Base-by-base conservation (phyloP, 1,139 yeast species). In the Lodderomyces theae region DNA sequence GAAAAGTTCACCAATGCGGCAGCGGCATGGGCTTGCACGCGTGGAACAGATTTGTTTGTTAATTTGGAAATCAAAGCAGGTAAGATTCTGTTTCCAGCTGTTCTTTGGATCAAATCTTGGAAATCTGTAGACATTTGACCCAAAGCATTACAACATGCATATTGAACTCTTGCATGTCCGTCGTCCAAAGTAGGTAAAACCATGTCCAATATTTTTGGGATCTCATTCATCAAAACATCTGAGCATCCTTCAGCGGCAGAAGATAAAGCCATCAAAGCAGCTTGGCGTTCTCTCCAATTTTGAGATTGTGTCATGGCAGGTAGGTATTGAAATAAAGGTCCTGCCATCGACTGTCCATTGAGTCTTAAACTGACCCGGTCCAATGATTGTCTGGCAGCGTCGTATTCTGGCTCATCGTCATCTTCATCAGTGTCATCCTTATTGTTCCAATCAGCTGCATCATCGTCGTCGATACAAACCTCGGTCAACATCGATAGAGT, bases 111-210 rank as follows among this genome's bases (percentile, higher is more conserved):
- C 17, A 77, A 73, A 52, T 87, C 95, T 5, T 97, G 92, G 65
- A 92, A 90, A 65, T 92, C 98, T 0, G 98, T 92, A n/a, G 96
- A 87, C 68, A 94, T 86, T 69, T 92, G 98, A 38, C 98, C 98
- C 50, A 92, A 70, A 0, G 97, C 96, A 60, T 92, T 92, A 68
- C 97, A 92, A 48, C 96, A 86, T 29, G 97, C 96, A 70, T 90
- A 92, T 59, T 92, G 97, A 37, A 94, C 98, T 61, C 98, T 79
- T 49, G 96, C 83, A 54, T 92, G 97, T 4, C 77, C 77, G 61
- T 92, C 97, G 38, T 80, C 71, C 46, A 92, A 73, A 15, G 86
- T 69, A 3, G 97, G 97, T 51, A 89, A 63, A 34, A 92, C 82
- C 79, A 92, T 72, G 52, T 87, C 95, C 51, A 92, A 69, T 35